Base-by-base conservation (phyloP, 345 rosid genomes). In the Dovyalis caffra region DNA sequence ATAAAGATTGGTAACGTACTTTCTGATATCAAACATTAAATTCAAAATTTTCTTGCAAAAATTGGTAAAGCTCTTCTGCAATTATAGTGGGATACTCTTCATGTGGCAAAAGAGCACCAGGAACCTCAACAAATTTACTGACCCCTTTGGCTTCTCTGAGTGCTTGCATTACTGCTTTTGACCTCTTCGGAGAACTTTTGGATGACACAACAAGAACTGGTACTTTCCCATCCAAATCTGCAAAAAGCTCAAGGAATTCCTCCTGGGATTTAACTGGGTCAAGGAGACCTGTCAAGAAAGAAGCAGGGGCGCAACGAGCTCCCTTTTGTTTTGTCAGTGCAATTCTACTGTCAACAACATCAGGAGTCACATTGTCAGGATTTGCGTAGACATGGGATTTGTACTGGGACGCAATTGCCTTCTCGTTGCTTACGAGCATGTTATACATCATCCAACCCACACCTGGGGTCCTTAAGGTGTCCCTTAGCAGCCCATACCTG, bases 361-460 rank as follows among this genome's bases (percentile, higher is more conserved):
- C 85, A 58, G 87, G 80, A 21, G 97, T 90, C 70, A 95, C 97
- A 53, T 95, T 95, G 68, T 84, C 86, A 25, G 95, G 87, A 80
- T 92, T 87, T 68, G 95, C 92, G 40, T 95, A 95, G 65, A 92
- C 97, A 70, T 91, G 97, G 25, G 97, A 95, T 79, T 88, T 87
- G 84, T 92, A 92, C 64, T 92, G 97, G 62, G 97, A 94, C 70
- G 88, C 84, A 57, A 94, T 92, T 56, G 95, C 85, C 76, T 91
- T 91, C 88, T 90, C 91, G 32, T 91, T 92, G 95, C 97, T 92
- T 61, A 95, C 97, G 26, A 94, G 91, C 90, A 91, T 85, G 82
- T 90, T 95, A 83, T 92, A 92, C 90, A 91, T 80, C 92, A 95
- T 91, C 95, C 97, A 90, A 23, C 99, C 97, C 6, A 92, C 85